Evolutionary conservation across 345 rosid genomes (phyloP).

Genomic region (Syzygium aromaticum): DNA sequence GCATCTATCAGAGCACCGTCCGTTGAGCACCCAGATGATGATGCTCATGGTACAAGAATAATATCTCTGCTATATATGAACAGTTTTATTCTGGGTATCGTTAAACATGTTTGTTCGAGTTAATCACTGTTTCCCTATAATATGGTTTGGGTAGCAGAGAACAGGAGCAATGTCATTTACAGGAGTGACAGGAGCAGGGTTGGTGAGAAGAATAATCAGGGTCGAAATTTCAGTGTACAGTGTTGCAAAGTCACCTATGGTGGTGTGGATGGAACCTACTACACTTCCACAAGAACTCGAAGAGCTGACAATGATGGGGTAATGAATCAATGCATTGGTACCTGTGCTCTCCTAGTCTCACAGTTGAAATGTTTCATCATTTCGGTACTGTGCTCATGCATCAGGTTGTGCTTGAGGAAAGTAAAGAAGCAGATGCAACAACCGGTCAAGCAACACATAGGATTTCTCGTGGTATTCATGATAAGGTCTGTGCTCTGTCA

Average conservation of each 20-base stretch:
- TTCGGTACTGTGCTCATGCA: background rate
- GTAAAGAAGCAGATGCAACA: constrained; percentile 69
- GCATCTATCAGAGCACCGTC: constrained; percentile 31
- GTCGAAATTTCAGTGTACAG: constrained; percentile 25
- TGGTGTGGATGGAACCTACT: constrained; percentile 78
- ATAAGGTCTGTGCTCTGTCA: constrained; percentile 37
- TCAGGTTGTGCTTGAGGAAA: constrained; percentile 73
- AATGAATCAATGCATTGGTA: constrained; percentile 4
- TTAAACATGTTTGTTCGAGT: background rate
- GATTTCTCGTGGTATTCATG: constrained; percentile 72
- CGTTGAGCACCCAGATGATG: constrained; percentile 71
- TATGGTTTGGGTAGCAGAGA: constrained; percentile 9
- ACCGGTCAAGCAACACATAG: constrained; percentile 76
- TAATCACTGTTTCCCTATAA: background rate
- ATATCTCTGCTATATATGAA: background rate
- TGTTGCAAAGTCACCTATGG: constrained; percentile 66
- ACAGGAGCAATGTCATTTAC: constrained; percentile 12
- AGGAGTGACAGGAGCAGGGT: constrained; percentile 13
- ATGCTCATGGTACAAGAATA: constrained; percentile 31
- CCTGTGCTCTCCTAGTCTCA: background rate
- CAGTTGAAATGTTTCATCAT: background rate
- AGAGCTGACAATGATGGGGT: constrained; percentile 69
- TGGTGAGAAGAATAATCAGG: constrained; percentile 20
- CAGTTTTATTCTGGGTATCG: background rate
- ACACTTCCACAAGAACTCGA: constrained; percentile 51